phyloP scores from a whole-genome alignment of 2,329 filamentous ascomycete species.

The Parasarocladium wereldwijsianum region DNA sequence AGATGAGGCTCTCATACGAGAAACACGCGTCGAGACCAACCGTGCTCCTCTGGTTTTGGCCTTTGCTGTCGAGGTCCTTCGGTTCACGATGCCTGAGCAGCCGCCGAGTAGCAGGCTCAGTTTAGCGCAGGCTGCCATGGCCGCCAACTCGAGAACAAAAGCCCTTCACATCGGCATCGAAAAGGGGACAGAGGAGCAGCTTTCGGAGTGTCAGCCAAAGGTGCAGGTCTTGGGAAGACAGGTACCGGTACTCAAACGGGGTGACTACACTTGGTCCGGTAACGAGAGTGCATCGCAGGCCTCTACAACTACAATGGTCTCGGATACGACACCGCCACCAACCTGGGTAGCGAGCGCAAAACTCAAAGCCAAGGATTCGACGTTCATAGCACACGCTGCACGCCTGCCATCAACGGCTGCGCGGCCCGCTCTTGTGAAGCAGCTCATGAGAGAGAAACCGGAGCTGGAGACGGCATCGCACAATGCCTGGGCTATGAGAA shows the following conservation, averaged over 20 bases:
- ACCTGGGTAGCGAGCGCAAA: conserved; percentile 37
- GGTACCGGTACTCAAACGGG: conserved; percentile 60
- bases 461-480: conserved; percentile 39
- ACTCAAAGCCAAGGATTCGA: conserved; percentile 37
- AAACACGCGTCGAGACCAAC: conserved; percentile 54
- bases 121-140: conserved; percentile 71
- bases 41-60: conserved; percentile 70
- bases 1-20: conserved; percentile 44
- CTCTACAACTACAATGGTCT: conserved; percentile 1
- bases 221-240: conserved; percentile 61
- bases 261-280: conserved; percentile 44
- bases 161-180: conserved; percentile 62
- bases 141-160: conserved; percentile 64
- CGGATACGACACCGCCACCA: conserved; percentile 9
- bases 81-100: conserved; percentile 74
- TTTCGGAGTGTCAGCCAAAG: conserved; percentile 61
- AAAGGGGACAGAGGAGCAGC: conserved; percentile 54
- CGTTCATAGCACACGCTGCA: conserved; percentile 39
- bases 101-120: conserved; percentile 73
- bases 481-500: conserved; percentile 37
- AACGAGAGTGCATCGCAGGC: conserved; percentile 6
- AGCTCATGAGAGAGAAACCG: conserved; percentile 31
- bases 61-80: conserved; percentile 59
- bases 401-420: conserved; percentile 22
- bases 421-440: conserved; percentile 27